Percentiles rank a stretch among this genome's conserved stretches.
Conservation (phyloP, 1,284 basidiomycete genomes). For the Boletellus dicymbophilus region DNA sequence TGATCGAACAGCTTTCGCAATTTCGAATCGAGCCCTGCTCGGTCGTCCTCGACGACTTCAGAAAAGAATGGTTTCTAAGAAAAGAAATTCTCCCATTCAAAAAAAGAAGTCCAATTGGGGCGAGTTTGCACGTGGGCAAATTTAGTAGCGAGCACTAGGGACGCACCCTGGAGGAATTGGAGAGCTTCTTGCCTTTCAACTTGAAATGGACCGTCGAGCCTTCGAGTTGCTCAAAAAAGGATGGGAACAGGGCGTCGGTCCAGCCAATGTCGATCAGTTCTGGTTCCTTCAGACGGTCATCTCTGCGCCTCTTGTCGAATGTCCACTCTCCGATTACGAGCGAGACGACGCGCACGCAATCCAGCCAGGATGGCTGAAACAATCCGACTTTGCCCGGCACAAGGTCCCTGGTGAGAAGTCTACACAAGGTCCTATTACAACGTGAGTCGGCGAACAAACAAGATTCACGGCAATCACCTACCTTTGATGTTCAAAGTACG, state of each 20-base stretch:
- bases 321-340: slow-evolving; percentile 30
- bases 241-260: slow-evolving; percentile 31
- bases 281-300: slow-evolving; percentile 20
- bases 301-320: slow-evolving; percentile 18
- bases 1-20: slow-evolving; percentile 24
- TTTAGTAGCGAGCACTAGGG: too few relatives aligned
- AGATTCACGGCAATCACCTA: too few relatives aligned
- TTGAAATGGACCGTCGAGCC: slow-evolving; percentile 24
- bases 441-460: neutral
- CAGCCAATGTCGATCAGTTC: slow-evolving; percentile 27
- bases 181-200: slow-evolving; percentile 9
- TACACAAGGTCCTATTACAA: slow-evolving; percentile 23
- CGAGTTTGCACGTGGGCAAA: too few relatives aligned
- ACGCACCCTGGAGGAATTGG: slow-evolving; percentile 24
- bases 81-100: too few relatives aligned
- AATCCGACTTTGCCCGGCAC: slow-evolving; percentile 29
- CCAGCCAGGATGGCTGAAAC: slow-evolving; percentile 24
- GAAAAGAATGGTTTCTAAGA: slow-evolving; percentile 22
- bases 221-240: slow-evolving; percentile 21
- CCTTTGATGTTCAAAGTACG: slow-evolving; percentile 33
- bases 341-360: slow-evolving; percentile 29
- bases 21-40: slow-evolving; percentile 12
- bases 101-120: too few relatives aligned
- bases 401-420: slow-evolving; percentile 20
- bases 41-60: slow-evolving; percentile 13